phyloP scores from a whole-genome alignment of 2,329 filamentous ascomycete genomes.

The Truncatella angustata region DNA sequence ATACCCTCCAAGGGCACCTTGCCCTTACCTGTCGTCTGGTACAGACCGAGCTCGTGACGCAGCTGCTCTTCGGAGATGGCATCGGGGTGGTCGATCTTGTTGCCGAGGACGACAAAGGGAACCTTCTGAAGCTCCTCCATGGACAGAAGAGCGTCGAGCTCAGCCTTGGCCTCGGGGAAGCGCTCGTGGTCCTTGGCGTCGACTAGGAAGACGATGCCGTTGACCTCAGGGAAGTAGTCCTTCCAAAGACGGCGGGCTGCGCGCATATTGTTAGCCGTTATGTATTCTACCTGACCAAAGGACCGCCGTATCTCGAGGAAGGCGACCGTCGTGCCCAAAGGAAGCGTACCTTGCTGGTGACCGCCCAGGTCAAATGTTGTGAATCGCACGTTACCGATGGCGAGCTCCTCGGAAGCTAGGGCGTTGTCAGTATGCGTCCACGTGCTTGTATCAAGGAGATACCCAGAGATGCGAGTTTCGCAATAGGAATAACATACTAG shows the following conservation, averaged over 20 bases:
- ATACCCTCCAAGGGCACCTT: conserved; percentile 91
- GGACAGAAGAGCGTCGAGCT: conserved; percentile 89
- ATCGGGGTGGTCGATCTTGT: conserved; percentile 99
- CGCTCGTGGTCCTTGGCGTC: conserved; percentile 97
- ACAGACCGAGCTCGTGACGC: conserved; percentile 85
- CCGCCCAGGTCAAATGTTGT: conserved; percentile 93
- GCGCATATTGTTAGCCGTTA: not conserved
- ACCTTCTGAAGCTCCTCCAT: conserved; percentile 98
- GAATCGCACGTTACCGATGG: conserved; percentile 90
- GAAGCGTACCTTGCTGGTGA: conserved; percentile 75
- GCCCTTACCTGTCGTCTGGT: conserved; percentile 95
- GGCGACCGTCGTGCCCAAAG: not conserved
- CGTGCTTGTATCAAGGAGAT: conserved; percentile 22
- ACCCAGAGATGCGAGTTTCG: conserved; percentile 9
- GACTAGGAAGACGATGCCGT: conserved; percentile 95
- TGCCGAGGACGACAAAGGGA: conserved; percentile 92
- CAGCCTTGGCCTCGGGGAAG: conserved; percentile 89
- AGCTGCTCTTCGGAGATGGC: conserved; percentile 95
- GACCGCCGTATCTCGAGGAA: too few relatives aligned
- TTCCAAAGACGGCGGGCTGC: conserved; percentile 89
- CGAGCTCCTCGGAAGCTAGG: conserved; percentile 82
- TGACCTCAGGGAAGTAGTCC: conserved; percentile 95
- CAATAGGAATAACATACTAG: conserved; percentile 67
- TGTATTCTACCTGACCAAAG: not conserved
- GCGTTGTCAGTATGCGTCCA: conserved; percentile 21